Evolutionary conservation across 2,329 filamentous ascomycete species (phyloP).

Genomic region (Alternaria metachromatica): DNA sequence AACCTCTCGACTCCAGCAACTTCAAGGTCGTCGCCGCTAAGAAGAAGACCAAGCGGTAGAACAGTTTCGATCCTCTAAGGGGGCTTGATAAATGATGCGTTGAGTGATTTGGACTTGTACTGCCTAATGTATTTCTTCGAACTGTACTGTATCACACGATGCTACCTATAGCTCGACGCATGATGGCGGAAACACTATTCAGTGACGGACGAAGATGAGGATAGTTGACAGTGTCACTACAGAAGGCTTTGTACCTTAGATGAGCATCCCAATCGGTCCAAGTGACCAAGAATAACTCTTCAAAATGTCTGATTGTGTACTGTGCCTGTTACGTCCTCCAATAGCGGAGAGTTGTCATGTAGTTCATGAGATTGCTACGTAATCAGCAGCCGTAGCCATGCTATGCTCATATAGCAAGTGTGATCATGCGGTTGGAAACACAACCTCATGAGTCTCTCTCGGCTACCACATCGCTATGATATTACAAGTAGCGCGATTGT

Average conservation of each 20-base stretch:
- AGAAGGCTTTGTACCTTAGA: background rate
- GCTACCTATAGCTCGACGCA: background rate
- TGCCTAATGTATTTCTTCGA: background rate
- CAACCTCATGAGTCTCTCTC: background rate
- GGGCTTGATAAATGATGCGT: background rate
- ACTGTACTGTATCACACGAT: background rate
- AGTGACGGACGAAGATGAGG: background rate
- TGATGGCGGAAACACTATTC: background rate
- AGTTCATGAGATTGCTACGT: background rate
- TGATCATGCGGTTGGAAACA: background rate
- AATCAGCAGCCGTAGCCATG: background rate
- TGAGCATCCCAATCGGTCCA: background rate
- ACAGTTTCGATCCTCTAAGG: background rate
- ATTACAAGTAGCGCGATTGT: background rate
- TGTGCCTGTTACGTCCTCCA: background rate
- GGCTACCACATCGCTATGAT: background rate
- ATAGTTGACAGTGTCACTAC: background rate
- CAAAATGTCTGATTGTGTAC: too few species aligned
- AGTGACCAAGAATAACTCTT: background rate
- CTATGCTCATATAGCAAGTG: accelerated
- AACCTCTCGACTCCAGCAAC: conserved; percentile 59
- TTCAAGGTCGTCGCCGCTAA: conserved; percentile 93
- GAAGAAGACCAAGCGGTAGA: conserved; percentile 74
- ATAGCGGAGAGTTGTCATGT: background rate
- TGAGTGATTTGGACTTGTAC: background rate